Conservation (phyloP, 345 rosid species). For the Luvunga scandens region DNA sequence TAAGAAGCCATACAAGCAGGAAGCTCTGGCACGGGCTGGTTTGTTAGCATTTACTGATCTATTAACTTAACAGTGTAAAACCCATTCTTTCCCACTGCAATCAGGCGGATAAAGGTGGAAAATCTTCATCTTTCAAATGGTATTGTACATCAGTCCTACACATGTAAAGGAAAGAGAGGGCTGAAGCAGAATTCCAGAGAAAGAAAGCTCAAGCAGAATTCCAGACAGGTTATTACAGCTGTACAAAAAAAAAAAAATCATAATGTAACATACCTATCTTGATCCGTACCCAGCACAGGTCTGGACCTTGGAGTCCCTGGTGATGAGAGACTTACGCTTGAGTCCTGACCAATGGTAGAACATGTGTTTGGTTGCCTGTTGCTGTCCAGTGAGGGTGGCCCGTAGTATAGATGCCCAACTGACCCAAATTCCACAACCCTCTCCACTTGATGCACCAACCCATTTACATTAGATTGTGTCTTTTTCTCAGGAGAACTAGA, state of each 20-base stretch:
- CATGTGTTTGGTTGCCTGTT: conserved; percentile 24
- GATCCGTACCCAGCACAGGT: conserved; percentile 28
- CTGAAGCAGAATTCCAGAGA: conserved; percentile 7
- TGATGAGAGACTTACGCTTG: conserved; percentile 18
- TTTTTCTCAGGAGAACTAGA: conserved; percentile 38
- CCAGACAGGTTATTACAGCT: not conserved
- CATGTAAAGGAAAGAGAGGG: conserved; percentile 10
- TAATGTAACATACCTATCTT: conserved; percentile 47
- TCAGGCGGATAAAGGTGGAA: conserved; percentile 71
- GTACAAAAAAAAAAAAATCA: not conserved
- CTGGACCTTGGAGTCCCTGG: conserved; percentile 34
- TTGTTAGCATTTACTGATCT: conserved; percentile 26
- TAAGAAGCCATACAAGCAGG: conserved; percentile 5
- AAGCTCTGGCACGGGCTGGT: conserved; percentile 18
- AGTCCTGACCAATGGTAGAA: conserved; percentile 24
- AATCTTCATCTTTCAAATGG: conserved; percentile 73
- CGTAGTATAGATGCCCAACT: conserved; percentile 27
- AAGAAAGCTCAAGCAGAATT: not conserved
- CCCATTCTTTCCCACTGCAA: conserved; percentile 24
- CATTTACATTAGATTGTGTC: conserved; percentile 39
- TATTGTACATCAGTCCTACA: conserved; percentile 57
- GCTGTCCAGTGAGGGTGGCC: conserved; percentile 28
- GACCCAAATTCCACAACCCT: conserved; percentile 44
- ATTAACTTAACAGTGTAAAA: conserved; percentile 19
- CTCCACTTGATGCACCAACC: conserved; percentile 38